A percentile compares a stretch with the other conserved stretches of the same genome.
Evolutionary conservation across 106 monocot species (phyloP).

Genomic region (Vanilla planifolia): DNA sequence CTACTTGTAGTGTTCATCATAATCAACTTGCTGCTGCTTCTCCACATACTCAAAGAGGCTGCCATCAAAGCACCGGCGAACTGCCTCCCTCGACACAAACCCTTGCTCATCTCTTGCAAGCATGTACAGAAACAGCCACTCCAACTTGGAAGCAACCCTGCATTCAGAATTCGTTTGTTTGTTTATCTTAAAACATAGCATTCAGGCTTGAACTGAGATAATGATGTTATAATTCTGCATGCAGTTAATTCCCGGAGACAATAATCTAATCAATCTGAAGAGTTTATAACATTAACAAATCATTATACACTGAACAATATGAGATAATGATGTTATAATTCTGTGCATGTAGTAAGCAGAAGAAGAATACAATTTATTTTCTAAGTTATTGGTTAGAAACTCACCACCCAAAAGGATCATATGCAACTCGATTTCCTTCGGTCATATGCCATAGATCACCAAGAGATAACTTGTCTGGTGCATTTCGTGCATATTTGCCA

Average conservation of each 20-base stretch:
- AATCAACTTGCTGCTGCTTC: constrained; percentile 3
- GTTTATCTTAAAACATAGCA: no score
- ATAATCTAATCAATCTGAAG: no score
- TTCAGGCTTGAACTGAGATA: no score
- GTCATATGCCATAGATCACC: constrained; percentile 79
- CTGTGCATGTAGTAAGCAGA: no score
- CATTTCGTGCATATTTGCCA: constrained; percentile 55
- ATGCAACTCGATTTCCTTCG: constrained; percentile 34
- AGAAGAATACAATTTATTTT: no score
- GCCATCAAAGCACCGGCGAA: constrained; percentile 75
- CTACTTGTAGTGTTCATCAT: no score
- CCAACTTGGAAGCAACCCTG: constrained; percentile 60
- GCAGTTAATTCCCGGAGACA: no score
- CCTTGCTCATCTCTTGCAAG: constrained; percentile 78
- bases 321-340: no score
- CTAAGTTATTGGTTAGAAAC: not conserved
- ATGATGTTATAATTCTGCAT: no score
- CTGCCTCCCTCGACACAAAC: constrained; percentile 58
- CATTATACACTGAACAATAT: no score
- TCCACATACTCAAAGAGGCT: constrained; percentile 82
- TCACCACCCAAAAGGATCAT: constrained; percentile 74
- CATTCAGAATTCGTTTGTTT: no score
- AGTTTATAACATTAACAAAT: no score
- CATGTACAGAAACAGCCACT: constrained; percentile 64
- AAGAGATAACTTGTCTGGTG: constrained; percentile 45